Base-by-base conservation (phyloP, 2,329 filamentous ascomycete genomes). In the Rasamsonia emersonii region DNA sequence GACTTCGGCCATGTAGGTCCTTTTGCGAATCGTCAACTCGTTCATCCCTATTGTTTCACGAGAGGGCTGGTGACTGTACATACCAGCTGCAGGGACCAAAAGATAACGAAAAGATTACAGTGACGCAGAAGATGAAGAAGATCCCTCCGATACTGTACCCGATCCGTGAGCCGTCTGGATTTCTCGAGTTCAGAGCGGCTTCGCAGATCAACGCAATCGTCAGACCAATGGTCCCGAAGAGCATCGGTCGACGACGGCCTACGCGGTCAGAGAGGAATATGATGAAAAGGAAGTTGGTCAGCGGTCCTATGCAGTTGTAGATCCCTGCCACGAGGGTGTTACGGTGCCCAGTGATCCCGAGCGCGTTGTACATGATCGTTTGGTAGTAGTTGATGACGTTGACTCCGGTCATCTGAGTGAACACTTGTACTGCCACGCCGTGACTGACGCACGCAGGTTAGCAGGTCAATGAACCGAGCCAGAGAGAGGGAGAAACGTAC, bases 1-100 rank as follows among this genome's bases (percentile, higher is more conserved):
- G 38, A 82, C 73, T 51, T 82, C 78, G 10, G 70, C 69, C 50
- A 76, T 75, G 51, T 81, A 81, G 1, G 80, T 64, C 75, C 76
- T 80, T 0, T 63, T 67, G 28, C 23, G 25, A 9, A 15, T n/a
- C n/a, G n/a, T n/a, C n/a, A n/a, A n/a, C n/a, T n/a, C 27, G 18
- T 36, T 28, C 13, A 13, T 34, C 13, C 16, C 32, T 5, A 19
- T 23, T 3, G n/a, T n/a, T n/a, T n/a, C n/a, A n/a, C n/a, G n/a
- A n/a, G n/a, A n/a, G n/a, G n/a, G n/a, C n/a, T n/a, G n/a, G n/a
- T n/a, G n/a, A n/a, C n/a, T n/a, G n/a, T n/a, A 32, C 47, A 26
- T 32, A 53, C 47, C 50, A 54, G 30, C 50, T 51, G 31, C 45
- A 48, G 5, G 73, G 71, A 2, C 74, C 70, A 56, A 74, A 77